These are phyloP conservation scores for Elongisporangium prolatum DNA, from an alignment of 352 stramenopile species.

Conservation along the genomic window DNA sequence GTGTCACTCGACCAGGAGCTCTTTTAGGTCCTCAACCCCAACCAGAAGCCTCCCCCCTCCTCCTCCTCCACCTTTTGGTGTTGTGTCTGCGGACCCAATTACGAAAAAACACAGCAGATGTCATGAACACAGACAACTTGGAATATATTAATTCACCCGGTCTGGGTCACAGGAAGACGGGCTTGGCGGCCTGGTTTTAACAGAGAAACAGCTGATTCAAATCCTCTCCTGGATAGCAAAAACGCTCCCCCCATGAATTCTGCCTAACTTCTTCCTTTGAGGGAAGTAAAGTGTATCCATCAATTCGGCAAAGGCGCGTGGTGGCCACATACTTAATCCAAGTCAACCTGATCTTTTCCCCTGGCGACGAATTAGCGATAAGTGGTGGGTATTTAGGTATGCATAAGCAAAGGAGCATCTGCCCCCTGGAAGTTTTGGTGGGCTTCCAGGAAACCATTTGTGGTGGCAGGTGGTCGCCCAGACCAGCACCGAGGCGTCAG, in stretches of 20 bases:
- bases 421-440: background rate
- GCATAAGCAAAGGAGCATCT: background rate
- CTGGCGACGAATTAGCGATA: background rate
- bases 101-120: background rate
- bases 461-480: background rate
- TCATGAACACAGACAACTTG: background rate
- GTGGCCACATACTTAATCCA: background rate
- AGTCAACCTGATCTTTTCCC: background rate
- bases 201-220: background rate
- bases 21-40: background rate
- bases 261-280: background rate
- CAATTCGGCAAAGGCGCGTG: background rate
- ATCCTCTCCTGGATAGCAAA: conserved; percentile 1
- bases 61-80: background rate
- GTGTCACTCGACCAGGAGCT: background rate
- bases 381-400: background rate
- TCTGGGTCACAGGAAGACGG: background rate
- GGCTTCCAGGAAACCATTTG: background rate
- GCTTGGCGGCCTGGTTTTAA: background rate
- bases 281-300: background rate
- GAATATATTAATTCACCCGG: background rate
- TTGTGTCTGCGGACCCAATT: background rate
- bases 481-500: background rate
- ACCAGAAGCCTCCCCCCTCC: background rate
- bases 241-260: background rate